Base-by-base conservation (phyloP, 2,329 filamentous ascomycete genomes). In the Aspergillus chevalieri region DNA sequence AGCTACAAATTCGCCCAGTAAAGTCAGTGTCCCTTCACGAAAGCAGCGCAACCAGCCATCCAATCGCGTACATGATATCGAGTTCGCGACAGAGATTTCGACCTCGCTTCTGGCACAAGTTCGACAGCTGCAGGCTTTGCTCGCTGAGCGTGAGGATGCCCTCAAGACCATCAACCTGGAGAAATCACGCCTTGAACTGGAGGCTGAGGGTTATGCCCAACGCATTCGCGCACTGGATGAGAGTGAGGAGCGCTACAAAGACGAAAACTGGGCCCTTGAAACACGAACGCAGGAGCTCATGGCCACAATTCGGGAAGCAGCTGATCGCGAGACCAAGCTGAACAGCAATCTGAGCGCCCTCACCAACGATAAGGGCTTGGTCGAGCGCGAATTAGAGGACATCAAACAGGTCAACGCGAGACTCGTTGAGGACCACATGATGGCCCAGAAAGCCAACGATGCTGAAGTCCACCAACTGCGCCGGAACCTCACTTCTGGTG, bases 211-310 rank as follows among this genome's bases (percentile, higher is more conserved):
- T 3, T 81, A 94, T 55, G 81, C 86, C 47, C 88, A 94, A 66
- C 83, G 90, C 30, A 76, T 97, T 56, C 86, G 88, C 64, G 80
- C 81, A 6, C 76, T 96, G 38, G 91, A 96, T 60, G 93, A 98
- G 70, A 95, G 87, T 65, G 93, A 98, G 68, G 87, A 94, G 62
- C 85, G 89, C 47, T 95, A 95, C 74, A 97, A 96, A 72, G 93
- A 98, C 64, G 93, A 97, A 69, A 98, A 97, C 67, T 98, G 93
- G 93, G 92, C 87, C 55, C 79, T 98, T 34, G 93, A 98, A 69
- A 95, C 91, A 0, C 88, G 90, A 60, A 80, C 94, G 19, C 93
- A 95, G 61, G 91, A 97, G 55, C 76, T 92, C 39, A 79, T 87
- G 47, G 80, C 85, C 6, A 78, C 81, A 14, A 80, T 86, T 54